These are phyloP conservation scores for Eimeria sp. DNA, from an alignment of 169 alveolate species.

Conservation along the genomic window DNA sequence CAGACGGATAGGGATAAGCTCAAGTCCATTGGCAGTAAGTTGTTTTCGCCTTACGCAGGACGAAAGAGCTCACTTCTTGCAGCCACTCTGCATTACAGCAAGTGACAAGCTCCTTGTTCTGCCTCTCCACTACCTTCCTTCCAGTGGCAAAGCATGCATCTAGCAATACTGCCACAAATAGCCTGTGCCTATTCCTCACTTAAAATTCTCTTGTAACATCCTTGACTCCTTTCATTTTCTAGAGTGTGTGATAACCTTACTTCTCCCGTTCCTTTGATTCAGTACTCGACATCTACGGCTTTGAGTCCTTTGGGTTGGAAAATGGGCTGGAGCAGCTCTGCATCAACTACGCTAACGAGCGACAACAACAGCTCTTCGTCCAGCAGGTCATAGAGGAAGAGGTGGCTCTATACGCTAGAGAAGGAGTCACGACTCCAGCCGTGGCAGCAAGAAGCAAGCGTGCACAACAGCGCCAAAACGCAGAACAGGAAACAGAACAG, in stretches of 20 bases:
- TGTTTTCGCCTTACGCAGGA: not conserved
- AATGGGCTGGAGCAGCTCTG: constrained; percentile 94
- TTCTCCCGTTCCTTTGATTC: not conserved
- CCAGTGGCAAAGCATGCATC: not conserved
- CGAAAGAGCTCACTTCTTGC: not conserved
- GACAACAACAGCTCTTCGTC: constrained; percentile 92
- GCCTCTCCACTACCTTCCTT: not conserved
- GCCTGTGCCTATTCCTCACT: too few relatives aligned
- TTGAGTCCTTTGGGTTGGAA: constrained; percentile 48
- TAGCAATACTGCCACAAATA: not conserved
- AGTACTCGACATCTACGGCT: constrained; percentile 77
- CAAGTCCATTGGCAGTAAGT: constrained; percentile 60
- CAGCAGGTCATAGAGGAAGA: constrained; percentile 89
- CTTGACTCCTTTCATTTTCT: not conserved
- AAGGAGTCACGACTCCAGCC: constrained; percentile 23
- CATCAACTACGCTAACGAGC: constrained; percentile 95
- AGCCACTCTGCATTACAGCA: not conserved
- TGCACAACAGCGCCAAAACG: not conserved
- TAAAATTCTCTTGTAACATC: not conserved
- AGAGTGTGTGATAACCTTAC: not conserved
- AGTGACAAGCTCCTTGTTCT: not conserved
- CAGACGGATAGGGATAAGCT: not conserved
- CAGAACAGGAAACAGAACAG: not conserved
- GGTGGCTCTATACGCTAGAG: constrained; percentile 43
- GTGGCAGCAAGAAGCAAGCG: constrained; percentile 5